phyloP scores from a whole-genome alignment of 345 rosid species.

The Euphorbia lathyris region DNA sequence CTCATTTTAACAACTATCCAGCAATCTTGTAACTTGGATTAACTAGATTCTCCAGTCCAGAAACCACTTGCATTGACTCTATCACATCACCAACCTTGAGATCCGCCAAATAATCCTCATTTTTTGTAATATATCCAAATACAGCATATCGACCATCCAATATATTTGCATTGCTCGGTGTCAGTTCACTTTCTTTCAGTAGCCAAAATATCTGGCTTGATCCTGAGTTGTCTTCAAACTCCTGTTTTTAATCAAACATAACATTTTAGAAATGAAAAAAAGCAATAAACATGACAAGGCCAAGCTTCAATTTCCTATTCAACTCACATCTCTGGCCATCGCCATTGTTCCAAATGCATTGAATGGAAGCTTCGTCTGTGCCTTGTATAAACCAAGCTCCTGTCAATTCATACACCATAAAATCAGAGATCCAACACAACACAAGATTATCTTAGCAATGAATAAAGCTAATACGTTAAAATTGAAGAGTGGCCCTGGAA shows the following conservation, averaged over 20 bases:
- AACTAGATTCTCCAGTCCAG: conserved; percentile 83
- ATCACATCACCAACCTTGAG: conserved; percentile 94
- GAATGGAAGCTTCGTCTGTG: conserved; percentile 95
- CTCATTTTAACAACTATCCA: conserved; percentile 37
- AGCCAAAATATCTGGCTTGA: conserved; percentile 98
- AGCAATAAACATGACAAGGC: neutral
- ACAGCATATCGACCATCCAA: conserved; percentile 97
- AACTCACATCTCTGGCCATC: conserved; percentile 95
- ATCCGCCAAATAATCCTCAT: conserved; percentile 86
- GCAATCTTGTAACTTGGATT: conserved; percentile 97
- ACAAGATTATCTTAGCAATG: conserved; percentile 7
- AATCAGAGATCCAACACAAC: neutral
- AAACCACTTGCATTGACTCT: conserved; percentile 82
- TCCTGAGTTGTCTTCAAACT: conserved; percentile 87
- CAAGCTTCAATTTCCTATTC: conserved; percentile 1
- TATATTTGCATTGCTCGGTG: conserved; percentile 93
- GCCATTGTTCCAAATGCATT: conserved; percentile 99
- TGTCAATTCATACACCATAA: conserved; percentile 22
- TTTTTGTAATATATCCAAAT: conserved; percentile 85
- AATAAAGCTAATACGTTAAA: neutral
- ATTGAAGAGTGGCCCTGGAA: neutral
- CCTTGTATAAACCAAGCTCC: conserved; percentile 97
- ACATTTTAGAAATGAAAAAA: neutral
- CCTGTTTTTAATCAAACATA: conserved; percentile 42
- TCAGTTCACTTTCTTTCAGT: conserved; percentile 94